Percentiles rank a stretch among this genome's conserved stretches.
Conservation (phyloP, 1,139 yeast species). For the Zygosaccharomyces pseudobailii region DNA sequence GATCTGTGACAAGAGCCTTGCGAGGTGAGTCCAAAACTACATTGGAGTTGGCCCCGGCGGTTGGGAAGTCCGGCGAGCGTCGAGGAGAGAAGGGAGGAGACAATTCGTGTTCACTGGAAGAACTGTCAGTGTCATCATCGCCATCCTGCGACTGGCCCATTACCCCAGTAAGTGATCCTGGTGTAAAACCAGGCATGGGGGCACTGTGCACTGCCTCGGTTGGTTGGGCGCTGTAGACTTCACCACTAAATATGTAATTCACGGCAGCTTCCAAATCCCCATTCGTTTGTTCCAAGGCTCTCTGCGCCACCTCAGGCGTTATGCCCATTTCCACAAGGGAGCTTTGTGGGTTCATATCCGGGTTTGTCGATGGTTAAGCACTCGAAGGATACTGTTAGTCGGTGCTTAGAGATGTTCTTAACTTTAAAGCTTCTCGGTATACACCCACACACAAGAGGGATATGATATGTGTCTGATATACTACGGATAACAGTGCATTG, state of each 20-base stretch:
- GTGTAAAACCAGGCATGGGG: neutral
- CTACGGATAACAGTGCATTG: neutral
- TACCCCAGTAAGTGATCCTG: constrained; percentile 1
- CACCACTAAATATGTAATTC: constrained; percentile 23
- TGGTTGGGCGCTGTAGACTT: neutral
- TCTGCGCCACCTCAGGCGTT: constrained; percentile 25
- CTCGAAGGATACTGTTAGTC: neutral
- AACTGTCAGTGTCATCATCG: constrained; percentile 11
- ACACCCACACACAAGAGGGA: neutral
- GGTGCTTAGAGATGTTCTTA: neutral
- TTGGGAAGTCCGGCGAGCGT: neutral
- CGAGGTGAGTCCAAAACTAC: neutral
- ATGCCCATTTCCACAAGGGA: constrained; percentile 32
- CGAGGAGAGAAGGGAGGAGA: neutral
- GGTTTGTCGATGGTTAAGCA: neutral
- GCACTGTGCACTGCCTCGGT: neutral
- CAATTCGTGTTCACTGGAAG: neutral
- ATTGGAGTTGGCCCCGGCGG: neutral
- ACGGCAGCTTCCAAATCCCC: constrained; percentile 31
- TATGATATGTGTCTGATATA: neutral
- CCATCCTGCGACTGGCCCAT: constrained; percentile 1
- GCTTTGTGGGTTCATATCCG: constrained; percentile 6
- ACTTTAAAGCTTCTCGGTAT: neutral
- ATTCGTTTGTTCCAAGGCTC: constrained; percentile 22
- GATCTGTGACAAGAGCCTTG: constrained; percentile 18